These are phyloP conservation scores for Macaranga tanarius DNA, from an alignment of 441 rosid genomes.

Conservation along the genomic window DNA sequence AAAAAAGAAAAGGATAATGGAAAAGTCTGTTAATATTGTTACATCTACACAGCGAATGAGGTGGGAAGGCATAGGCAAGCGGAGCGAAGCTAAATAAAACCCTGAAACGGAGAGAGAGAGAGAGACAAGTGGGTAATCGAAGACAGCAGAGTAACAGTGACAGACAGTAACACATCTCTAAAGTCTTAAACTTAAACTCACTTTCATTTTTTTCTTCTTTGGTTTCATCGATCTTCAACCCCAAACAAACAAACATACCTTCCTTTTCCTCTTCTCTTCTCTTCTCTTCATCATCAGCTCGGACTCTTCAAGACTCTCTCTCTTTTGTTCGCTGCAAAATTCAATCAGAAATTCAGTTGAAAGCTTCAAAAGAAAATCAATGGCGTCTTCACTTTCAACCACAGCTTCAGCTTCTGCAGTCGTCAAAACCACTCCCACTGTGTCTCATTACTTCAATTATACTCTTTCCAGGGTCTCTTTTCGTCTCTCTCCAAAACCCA, in stretches of 20 bases:
- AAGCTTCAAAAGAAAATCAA: neutral
- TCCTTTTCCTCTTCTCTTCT: neutral
- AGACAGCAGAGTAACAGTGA: neutral
- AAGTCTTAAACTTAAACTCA: neutral
- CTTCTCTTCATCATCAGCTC: neutral
- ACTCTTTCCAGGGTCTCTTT: constrained; percentile 20
- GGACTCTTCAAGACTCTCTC: neutral
- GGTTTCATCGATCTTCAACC: constrained; percentile 21
- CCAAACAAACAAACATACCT: too few species aligned
- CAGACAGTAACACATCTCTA: neutral
- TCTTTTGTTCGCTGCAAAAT: neutral
- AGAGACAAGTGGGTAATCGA: neutral
- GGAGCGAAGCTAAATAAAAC: neutral
- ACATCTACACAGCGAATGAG: neutral
- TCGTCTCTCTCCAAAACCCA: constrained; percentile 44
- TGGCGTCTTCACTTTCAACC: constrained; percentile 36
- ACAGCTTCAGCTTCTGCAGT: constrained; percentile 23
- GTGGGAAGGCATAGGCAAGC: too few species aligned
- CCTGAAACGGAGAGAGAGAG: too few species aligned
- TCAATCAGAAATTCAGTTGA: neutral
- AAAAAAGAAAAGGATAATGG: neutral
- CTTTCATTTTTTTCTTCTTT: neutral
- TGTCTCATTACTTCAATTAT: constrained; percentile 9
- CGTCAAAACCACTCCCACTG: constrained; percentile 23
- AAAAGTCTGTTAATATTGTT: constrained; percentile 3